A percentile compares a stretch with the other conserved stretches of the same genome.
Evolutionary conservation across 2,329 filamentous ascomycete species (phyloP).

Genomic region (Trichophyton benhamiae): DNA sequence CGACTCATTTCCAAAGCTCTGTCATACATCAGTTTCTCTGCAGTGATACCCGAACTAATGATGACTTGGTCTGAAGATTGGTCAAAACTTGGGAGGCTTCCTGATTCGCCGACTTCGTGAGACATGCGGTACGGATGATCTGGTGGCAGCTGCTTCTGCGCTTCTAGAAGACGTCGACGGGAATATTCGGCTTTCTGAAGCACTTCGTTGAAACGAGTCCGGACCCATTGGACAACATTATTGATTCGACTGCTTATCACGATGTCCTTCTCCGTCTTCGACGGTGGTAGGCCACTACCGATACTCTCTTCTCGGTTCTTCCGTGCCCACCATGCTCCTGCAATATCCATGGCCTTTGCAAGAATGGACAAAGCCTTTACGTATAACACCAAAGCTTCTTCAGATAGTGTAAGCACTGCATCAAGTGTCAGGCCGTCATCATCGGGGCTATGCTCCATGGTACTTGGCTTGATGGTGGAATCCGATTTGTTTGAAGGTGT

Average conservation of each 20-base stretch:
- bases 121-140: constrained; percentile 78
- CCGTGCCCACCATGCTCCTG: constrained; percentile 78
- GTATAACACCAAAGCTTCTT: constrained; percentile 90
- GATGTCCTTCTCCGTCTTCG: constrained; percentile 21
- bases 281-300: constrained; percentile 29
- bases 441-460: constrained; percentile 47
- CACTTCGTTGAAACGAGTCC: constrained; percentile 89
- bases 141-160: constrained; percentile 67
- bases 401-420: constrained; percentile 73
- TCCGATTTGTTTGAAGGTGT: constrained; percentile 52
- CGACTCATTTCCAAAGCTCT: constrained; percentile 94
- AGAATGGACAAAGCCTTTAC: constrained; percentile 86
- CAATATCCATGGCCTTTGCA: constrained; percentile 90
- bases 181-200: constrained; percentile 92
- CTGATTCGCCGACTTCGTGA: constrained; percentile 47
- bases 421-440: constrained; percentile 73
- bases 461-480: constrained; percentile 22
- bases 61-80: constrained; percentile 65
- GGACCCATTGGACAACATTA: constrained; percentile 89
- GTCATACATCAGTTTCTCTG: constrained; percentile 97
- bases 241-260: constrained; percentile 63
- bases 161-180: constrained; percentile 73
- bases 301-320: constrained; percentile 55
- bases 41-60: constrained; percentile 77
- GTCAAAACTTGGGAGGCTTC: constrained; percentile 39